A percentile compares a stretch with the other conserved stretches of the same genome.
Evolutionary conservation across 1,284 basidiomycete genomes (phyloP).

Genomic region (Ganoderma boninense): DNA sequence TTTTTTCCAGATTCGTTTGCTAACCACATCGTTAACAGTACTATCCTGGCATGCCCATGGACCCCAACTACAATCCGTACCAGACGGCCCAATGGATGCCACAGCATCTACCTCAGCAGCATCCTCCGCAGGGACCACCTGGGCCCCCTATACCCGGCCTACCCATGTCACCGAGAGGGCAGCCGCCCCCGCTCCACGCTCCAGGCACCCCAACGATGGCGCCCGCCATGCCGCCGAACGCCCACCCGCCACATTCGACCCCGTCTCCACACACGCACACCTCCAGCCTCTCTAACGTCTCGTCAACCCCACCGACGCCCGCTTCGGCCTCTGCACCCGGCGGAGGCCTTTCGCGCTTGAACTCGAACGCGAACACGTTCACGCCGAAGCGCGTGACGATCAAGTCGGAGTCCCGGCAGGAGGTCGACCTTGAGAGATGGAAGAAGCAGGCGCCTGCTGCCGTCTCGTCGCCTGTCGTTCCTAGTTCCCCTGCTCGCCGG

Average conservation of each 20-base stretch:
- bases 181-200: constrained; percentile 59
- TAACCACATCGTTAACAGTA: constrained; percentile 35
- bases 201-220: constrained; percentile 72
- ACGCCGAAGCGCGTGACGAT: constrained; percentile 66
- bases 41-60: constrained; percentile 42
- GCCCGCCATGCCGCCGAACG: constrained; percentile 55
- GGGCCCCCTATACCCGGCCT: constrained; percentile 52
- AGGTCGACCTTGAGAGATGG: constrained; percentile 63
- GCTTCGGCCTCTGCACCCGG: constrained; percentile 52
- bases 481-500: constrained; percentile 49
- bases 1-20: no score
- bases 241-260: constrained; percentile 60
- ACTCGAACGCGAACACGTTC: constrained; percentile 69
- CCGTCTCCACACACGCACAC: constrained; percentile 59
- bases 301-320: constrained; percentile 72
- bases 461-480: constrained; percentile 49
- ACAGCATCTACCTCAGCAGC: constrained; percentile 47
- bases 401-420: constrained; percentile 64
- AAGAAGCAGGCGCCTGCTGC: constrained; percentile 50
- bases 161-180: constrained; percentile 72
- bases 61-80: constrained; percentile 23
- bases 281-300: constrained; percentile 54
- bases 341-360: constrained; percentile 53
- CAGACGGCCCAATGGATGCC: constrained; percentile 43
- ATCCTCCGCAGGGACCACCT: constrained; percentile 44